Percentiles rank a stretch among this genome's conserved stretches.
phyloP scores from a whole-genome alignment of 805 yeast species.

The Metschnikowia shivogae region DNA sequence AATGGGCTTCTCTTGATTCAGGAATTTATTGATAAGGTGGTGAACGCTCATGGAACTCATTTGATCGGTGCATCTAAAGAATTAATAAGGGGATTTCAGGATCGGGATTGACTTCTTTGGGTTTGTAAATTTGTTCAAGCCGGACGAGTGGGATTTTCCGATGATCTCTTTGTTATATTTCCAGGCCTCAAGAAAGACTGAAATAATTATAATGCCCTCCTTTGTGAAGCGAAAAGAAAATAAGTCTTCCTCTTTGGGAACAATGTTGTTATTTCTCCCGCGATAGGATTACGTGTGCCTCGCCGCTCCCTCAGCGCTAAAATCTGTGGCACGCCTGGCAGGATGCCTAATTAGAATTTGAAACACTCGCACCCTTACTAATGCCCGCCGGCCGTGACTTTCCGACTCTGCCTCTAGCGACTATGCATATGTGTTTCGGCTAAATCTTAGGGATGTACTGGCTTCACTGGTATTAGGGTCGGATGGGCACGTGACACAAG shows the following conservation, averaged over 20 bases:
- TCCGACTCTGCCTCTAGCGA: no score
- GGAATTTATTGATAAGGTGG: constrained; percentile 34
- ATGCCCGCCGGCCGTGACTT: no score
- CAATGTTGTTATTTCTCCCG: constrained; percentile 5
- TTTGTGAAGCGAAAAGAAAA: constrained; percentile 2
- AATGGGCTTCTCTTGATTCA: constrained; percentile 7
- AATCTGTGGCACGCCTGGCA: background rate
- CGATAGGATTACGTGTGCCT: constrained; percentile 3
- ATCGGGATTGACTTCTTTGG: no score
- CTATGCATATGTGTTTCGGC: no score
- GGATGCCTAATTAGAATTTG: background rate
- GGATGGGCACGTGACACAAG: no score
- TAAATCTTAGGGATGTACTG: no score
- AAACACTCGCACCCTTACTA: background rate
- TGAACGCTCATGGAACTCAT: constrained; percentile 37
- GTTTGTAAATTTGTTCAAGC: no score
- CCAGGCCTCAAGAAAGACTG: no score
- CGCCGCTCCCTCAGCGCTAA: background rate
- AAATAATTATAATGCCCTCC: background rate
- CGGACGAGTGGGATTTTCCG: no score
- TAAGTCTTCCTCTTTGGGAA: constrained; percentile 1
- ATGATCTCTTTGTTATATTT: no score
- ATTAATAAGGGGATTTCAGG: background rate
- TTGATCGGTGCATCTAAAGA: background rate
- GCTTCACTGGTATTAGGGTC: no score